Percentiles rank a stretch among this genome's conserved stretches.
Evolutionary conservation across 192 early-diverging fungal genomes (phyloP).

Genomic region (Gonapodya sp.): DNA sequence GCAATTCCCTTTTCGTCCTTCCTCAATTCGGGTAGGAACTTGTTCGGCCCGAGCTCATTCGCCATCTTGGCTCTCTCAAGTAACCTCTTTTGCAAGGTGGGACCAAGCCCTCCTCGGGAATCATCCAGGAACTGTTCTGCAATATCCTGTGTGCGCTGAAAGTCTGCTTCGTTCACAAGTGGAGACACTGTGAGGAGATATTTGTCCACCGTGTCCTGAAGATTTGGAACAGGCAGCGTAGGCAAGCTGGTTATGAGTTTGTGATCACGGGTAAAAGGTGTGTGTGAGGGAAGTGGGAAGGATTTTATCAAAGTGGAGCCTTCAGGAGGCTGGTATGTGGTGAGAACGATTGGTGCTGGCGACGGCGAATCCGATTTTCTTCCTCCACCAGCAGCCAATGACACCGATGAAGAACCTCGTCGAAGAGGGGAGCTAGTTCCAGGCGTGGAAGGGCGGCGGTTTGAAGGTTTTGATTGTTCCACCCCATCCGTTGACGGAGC

Average conservation of each 20-base stretch:
- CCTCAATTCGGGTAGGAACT: neutral
- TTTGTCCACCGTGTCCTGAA: slow-evolving; percentile 69
- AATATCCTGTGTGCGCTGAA: slow-evolving; percentile 47
- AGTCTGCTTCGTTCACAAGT: slow-evolving; percentile 58
- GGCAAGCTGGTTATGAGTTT: slow-evolving; percentile 37
- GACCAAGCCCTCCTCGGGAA: slow-evolving; percentile 67
- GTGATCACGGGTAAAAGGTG: neutral
- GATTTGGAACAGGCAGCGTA: slow-evolving; percentile 78
- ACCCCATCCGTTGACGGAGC: no score
- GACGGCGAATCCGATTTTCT: neutral
- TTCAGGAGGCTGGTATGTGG: neutral
- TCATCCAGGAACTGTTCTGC: slow-evolving; percentile 62
- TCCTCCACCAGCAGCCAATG: neutral
- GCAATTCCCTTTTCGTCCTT: neutral
- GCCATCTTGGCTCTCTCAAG: slow-evolving; percentile 61
- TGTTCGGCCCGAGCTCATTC: slow-evolving; percentile 48
- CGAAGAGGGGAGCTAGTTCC: neutral
- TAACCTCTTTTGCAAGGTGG: slow-evolving; percentile 77
- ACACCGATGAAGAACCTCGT: neutral
- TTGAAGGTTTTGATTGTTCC: no score
- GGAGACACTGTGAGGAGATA: slow-evolving; percentile 76
- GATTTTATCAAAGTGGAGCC: slow-evolving; percentile 6
- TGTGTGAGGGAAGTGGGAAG: neutral
- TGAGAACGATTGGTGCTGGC: neutral
- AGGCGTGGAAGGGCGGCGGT: neutral